Base-by-base conservation (phyloP, 202 grass and related monocot species). In the Hordeum pubiflorum region DNA sequence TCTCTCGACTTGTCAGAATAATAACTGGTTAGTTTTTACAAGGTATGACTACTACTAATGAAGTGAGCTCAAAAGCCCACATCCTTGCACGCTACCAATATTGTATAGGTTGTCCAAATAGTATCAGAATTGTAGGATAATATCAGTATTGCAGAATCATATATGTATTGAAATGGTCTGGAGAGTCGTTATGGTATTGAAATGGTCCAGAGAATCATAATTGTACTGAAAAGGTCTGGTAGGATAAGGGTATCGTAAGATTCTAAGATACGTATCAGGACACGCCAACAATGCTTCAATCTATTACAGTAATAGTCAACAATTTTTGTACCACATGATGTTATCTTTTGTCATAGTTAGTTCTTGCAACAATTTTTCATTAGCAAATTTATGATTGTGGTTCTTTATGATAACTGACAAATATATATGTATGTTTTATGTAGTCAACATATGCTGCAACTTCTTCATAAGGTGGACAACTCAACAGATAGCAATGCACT, bases 371-470 rank as follows among this genome's bases (percentile, higher is more conserved):
- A 73, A 6, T 77, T 73, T 57, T 54, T 63, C 82, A 79, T 23
- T 80, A 80, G 20, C 39, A 56, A 72, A 46, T 11, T 23, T 73
- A 68, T 90, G 32, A n/a, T 69, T 75, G 76, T 57, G 1, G 18
- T 58, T 68, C 54, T 58, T 85, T 40, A 84, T 31, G 52, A 79
- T 50, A 75, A 52, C 84, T 81, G 77, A 91, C 79, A 76, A 33
- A 70, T 81, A 57, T 77, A 33, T 79, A 44, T 71, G 14, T 44
- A 71, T 71, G 41, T 78, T 81, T 74, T 64, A 73, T 95, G 91
- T 85, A 99, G 97, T 87, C 91, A 99, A 90, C 87, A 99, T 76
- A 97, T 99, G 93, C 93, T 96, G 60, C 91, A 99, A 77, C 97
- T 99, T 87, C 91, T 99, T 83, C 93, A 99, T 74, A 99, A 97